Conservation (phyloP, 2,329 filamentous ascomycete genomes). For the Huntiella abstrusa region DNA sequence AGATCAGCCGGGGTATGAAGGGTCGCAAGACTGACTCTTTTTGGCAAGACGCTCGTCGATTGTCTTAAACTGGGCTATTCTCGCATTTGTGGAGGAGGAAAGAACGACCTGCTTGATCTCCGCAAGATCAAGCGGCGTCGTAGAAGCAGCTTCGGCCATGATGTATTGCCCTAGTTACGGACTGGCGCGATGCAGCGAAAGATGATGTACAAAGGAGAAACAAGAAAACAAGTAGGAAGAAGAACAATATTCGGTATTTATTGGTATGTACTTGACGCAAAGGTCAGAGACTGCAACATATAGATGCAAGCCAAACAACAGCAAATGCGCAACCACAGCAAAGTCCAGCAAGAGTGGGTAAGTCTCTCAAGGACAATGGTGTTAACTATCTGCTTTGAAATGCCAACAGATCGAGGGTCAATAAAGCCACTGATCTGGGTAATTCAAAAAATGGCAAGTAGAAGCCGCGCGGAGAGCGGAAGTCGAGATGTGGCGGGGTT, state of each 20-base stretch:
- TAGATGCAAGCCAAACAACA: background rate
- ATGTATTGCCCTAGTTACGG: background rate
- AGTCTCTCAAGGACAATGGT: background rate
- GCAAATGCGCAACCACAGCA: background rate
- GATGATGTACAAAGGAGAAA: background rate
- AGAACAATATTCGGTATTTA: too few relatives aligned
- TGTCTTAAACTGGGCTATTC: slow-evolving; percentile 33
- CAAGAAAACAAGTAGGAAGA: background rate
- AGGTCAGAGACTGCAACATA: too few relatives aligned
- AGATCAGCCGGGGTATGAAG: slow-evolving; percentile 12
- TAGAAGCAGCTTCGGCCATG: slow-evolving; percentile 12
- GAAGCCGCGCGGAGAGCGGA: too few relatives aligned
- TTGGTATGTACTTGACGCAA: too few relatives aligned
- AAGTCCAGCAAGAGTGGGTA: slow-evolving; percentile 1
- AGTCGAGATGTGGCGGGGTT: too few relatives aligned
- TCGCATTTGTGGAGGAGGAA: slow-evolving; percentile 41
- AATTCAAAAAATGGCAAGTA: too few relatives aligned
- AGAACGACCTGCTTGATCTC: slow-evolving; percentile 31
- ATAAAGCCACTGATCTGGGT: too few relatives aligned
- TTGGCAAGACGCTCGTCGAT: slow-evolving; percentile 38
- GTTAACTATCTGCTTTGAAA: background rate
- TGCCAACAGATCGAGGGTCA: too few relatives aligned
- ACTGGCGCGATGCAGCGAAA: slow-evolving; percentile 1
- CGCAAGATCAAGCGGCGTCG: slow-evolving; percentile 29
- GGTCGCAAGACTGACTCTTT: slow-evolving; percentile 26